A percentile compares a stretch with the other conserved stretches of the same genome.
Evolutionary conservation across 805 yeast genomes (phyloP).

Genomic region (Saturnispora halmiae): DNA sequence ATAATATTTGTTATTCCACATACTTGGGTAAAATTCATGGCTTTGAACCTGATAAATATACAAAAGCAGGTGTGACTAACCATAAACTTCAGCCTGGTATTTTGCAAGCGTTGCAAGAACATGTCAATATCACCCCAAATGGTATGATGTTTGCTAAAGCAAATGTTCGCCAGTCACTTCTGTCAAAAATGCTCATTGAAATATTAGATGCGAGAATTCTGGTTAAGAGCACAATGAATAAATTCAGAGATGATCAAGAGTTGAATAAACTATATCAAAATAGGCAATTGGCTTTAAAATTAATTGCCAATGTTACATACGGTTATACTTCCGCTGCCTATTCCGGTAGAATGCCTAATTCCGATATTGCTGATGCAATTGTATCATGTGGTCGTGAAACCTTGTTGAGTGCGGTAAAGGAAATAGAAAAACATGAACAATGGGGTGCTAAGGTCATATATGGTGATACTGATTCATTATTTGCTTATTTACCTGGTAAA

Average conservation of each 20-base stretch:
- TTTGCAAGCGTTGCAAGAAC: slow-evolving; percentile 40
- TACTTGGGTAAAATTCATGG: slow-evolving; percentile 54
- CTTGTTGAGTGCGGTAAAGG: slow-evolving; percentile 55
- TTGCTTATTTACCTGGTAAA: slow-evolving; percentile 83
- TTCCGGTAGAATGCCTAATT: slow-evolving; percentile 95
- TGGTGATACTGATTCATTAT: slow-evolving; percentile 93
- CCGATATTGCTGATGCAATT: slow-evolving; percentile 90
- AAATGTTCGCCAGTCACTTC: slow-evolving; percentile 54
- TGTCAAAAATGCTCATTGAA: slow-evolving; percentile 80
- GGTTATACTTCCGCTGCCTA: slow-evolving; percentile 93
- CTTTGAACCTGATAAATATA: slow-evolving; percentile 35
- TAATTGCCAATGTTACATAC: slow-evolving; percentile 91
- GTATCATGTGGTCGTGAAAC: slow-evolving; percentile 89
- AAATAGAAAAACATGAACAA: slow-evolving; percentile 47
- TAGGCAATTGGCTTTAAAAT: slow-evolving; percentile 77
- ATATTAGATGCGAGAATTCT: slow-evolving; percentile 70
- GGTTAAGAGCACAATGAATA: slow-evolving; percentile 66
- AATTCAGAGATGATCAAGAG: slow-evolving; percentile 38
- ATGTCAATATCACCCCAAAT: slow-evolving; percentile 72
- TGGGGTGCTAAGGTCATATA: slow-evolving; percentile 93
- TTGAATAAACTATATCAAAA: slow-evolving; percentile 54
- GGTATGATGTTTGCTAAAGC: slow-evolving; percentile 72
- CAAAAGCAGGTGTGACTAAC: slow-evolving; percentile 44
- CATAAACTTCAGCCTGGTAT: slow-evolving; percentile 50
- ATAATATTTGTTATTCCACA: slow-evolving; percentile 78